phyloP scores from a whole-genome alignment of 495 filamentous ascomycete genomes.

The Pseudoneurospora amorphoporcata region DNA sequence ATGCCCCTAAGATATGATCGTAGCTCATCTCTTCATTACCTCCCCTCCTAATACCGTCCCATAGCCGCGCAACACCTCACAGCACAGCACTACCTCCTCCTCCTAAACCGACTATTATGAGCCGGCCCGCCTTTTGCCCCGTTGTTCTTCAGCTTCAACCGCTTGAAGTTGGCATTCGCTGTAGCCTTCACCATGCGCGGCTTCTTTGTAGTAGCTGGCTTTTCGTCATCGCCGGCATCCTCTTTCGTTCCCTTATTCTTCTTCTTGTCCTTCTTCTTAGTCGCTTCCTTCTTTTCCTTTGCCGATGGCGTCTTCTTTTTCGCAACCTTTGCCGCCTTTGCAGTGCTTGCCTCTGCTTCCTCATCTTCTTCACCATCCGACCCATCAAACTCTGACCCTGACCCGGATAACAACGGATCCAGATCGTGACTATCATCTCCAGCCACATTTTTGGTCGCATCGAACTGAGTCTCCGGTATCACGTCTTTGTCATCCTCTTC shows the following conservation, averaged over 20 bases:
- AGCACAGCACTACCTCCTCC: slow-evolving; percentile 23
- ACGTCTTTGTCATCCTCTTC: slow-evolving; percentile 16
- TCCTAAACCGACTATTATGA: slow-evolving; percentile 38
- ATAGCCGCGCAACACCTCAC: not conserved
- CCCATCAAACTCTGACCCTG: slow-evolving; percentile 14
- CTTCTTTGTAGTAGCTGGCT: slow-evolving; percentile 17
- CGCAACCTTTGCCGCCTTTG: slow-evolving; percentile 9
- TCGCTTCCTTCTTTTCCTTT: not conserved
- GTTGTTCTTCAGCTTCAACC: slow-evolving; percentile 63
- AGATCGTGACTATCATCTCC: slow-evolving; percentile 12
- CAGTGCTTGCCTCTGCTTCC: slow-evolving; percentile 14
- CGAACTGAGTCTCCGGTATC: slow-evolving; percentile 37
- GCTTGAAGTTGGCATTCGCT: slow-evolving; percentile 74
- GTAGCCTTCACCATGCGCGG: slow-evolving; percentile 58
- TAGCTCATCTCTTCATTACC: not conserved
- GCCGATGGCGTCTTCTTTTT: slow-evolving; percentile 22
- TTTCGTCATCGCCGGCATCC: slow-evolving; percentile 43
- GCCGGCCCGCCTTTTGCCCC: slow-evolving; percentile 43
- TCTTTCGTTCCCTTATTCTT: slow-evolving; percentile 24
- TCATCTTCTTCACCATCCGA: slow-evolving; percentile 20
- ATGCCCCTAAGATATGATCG: not conserved
- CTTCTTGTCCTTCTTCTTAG: slow-evolving; percentile 25
- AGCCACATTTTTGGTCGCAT: slow-evolving; percentile 13
- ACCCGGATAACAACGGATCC: not conserved
- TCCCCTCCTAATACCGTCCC: not conserved